phyloP scores from a whole-genome alignment of 176 grass and related monocot species.

The Oryza nivara region DNA sequence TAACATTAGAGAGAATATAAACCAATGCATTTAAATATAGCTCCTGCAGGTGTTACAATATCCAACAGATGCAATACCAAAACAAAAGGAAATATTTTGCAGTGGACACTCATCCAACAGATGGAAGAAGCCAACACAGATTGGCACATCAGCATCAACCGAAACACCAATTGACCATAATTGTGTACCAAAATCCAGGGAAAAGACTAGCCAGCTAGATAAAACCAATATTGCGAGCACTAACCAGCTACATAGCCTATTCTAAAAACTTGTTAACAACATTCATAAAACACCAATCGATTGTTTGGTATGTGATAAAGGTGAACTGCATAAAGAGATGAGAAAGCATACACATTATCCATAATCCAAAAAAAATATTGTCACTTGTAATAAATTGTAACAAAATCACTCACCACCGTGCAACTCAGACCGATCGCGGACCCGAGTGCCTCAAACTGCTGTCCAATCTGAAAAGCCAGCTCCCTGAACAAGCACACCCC shows the following conservation, averaged over 20 bases:
- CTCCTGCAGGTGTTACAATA: not conserved
- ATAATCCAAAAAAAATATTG: not conserved
- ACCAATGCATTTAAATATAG: not conserved
- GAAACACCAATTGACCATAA: not conserved
- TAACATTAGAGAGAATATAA: not conserved
- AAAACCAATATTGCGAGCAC: not conserved
- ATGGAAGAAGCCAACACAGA: not conserved
- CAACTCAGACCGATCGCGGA: constrained; percentile 70
- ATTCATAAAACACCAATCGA: constrained; percentile 11
- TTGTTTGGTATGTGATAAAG: not conserved
- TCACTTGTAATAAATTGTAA: not conserved
- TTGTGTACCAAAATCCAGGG: not conserved
- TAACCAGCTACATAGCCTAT: not conserved
- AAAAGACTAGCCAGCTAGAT: not conserved
- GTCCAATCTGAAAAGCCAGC: constrained; percentile 88
- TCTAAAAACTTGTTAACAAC: not conserved
- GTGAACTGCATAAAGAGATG: not conserved
- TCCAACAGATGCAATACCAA: not conserved
- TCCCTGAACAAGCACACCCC: constrained; percentile 51
- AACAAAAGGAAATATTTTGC: not conserved
- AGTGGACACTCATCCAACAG: not conserved
- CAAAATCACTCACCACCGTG: constrained; percentile 65
- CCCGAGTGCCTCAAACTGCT: constrained; percentile 90
- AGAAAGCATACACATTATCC: not conserved
- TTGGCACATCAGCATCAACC: not conserved